Conservation (phyloP, 2,329 filamentous ascomycete genomes). For the Triangularia verruculosa region DNA sequence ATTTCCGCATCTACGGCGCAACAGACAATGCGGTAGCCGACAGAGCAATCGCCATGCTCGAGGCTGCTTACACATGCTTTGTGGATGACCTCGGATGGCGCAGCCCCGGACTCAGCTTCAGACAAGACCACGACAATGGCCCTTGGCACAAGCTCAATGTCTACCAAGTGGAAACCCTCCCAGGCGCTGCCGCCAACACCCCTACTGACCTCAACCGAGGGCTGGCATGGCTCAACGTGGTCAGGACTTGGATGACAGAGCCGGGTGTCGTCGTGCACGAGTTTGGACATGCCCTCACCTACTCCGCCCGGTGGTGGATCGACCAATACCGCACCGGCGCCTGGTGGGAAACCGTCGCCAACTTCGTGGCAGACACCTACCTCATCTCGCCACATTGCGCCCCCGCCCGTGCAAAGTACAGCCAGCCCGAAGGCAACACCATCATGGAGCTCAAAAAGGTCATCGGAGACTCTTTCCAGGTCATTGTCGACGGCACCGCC, state of each 20-base stretch:
- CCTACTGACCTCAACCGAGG: conserved; percentile 40
- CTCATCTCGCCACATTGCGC: conserved; percentile 45
- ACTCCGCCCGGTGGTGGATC: conserved; percentile 43
- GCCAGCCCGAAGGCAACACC: conserved; percentile 35
- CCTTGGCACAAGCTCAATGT: conserved; percentile 47
- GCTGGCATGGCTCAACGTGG: conserved; percentile 43
- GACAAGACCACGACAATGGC: conserved; percentile 33
- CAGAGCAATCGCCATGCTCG: conserved; percentile 39
- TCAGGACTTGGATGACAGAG: conserved; percentile 37
- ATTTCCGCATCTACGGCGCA: conserved; percentile 40
- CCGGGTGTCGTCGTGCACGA: conserved; percentile 47
- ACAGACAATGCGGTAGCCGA: conserved; percentile 31
- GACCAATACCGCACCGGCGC: conserved; percentile 45
- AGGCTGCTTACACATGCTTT: conserved; percentile 42
- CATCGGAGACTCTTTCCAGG: conserved; percentile 46
- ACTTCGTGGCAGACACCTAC: conserved; percentile 49
- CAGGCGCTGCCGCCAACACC: conserved; percentile 39
- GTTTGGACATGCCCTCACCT: conserved; percentile 48
- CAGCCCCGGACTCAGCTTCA: conserved; percentile 34
- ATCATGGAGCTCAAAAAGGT: conserved; percentile 44
- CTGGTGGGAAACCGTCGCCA: conserved; percentile 52
- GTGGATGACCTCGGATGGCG: conserved; percentile 35
- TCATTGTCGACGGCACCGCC: conserved; percentile 45
- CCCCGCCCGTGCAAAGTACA: conserved; percentile 35
- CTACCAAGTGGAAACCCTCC: conserved; percentile 39